Evolutionary conservation across 495 filamentous ascomycete genomes (phyloP), one percentile per base, ranked within the genome.

Genomic region (Aspergillus carlsbadensis): DNA sequence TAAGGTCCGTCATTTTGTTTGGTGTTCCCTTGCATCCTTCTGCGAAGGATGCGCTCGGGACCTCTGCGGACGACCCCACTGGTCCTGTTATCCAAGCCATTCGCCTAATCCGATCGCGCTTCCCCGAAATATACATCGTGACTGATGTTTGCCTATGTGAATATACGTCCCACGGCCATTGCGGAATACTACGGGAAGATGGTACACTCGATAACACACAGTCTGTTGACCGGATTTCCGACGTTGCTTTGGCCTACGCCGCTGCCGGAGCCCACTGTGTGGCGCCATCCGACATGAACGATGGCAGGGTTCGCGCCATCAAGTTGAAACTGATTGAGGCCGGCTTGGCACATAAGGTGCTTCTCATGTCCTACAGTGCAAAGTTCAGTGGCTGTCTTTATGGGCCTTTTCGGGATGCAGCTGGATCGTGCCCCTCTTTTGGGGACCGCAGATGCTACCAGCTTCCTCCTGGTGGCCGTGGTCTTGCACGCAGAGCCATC

Each of bases 121-220:
- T 97, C 70, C 94, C 95, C 6, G 80, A 87, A 35, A 82, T 98
- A 43, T 98, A 94, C 71, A 87, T 98, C 61, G 84, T 87, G 47
- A 83, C 87, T 34, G 94, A 98, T 72, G 94, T 98, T 44, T 98
- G 94, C 69, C 86, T 98, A 4, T 98, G 94, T 79, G 94, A 98
- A 71, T 98, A 98, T 73, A 98, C 94, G 6, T 93, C 89, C n/a
- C 94, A 98, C 67, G 94, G 94, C 41, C 94, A 98, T 75, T 98
- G 94, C 68, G 94, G 95, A 41, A 96, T 98, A 59, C 79, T 98
- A 21, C 82, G 90, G 40, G 90, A 96, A 60, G 94, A 98, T 69
- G 92, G 90, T 37, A 87, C 83, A 54, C 81, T 98, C 26, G 96
- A 98, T 81, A 98, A 98, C 68, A 80, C 83, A 24, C 81, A 93